Percentiles rank a stretch among this genome's conserved stretches.
These are phyloP conservation scores for Austropuccinia psidii DNA, from an alignment of 1,284 basidiomycete species.

Conservation along the genomic window DNA sequence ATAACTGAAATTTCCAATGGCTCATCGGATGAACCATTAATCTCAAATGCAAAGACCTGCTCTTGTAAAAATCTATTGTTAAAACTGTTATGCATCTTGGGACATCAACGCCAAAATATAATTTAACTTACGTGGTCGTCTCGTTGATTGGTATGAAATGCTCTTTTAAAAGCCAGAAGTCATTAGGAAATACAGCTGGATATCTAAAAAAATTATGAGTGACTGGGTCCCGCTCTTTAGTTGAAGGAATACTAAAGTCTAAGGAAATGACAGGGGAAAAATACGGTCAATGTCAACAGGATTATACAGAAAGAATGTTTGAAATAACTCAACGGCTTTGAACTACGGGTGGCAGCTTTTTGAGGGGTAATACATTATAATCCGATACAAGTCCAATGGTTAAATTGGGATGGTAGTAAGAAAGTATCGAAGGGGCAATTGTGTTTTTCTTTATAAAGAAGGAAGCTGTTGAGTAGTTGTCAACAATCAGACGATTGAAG, in stretches of 20 bases:
- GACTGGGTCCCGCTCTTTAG: slow-evolving; percentile 57
- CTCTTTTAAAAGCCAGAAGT: slow-evolving; percentile 56
- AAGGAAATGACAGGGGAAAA: slow-evolving; percentile 49
- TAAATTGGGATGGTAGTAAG: slow-evolving; percentile 85
- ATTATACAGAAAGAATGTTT: neutral
- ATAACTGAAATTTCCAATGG: slow-evolving; percentile 25
- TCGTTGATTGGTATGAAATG: slow-evolving; percentile 48
- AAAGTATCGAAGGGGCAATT: slow-evolving; percentile 53
- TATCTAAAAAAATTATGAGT: slow-evolving; percentile 59
- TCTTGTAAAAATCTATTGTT: neutral
- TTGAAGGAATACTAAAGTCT: slow-evolving; percentile 51
- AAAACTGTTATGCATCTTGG: neutral
- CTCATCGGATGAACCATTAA: slow-evolving; percentile 4
- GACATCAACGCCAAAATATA: neutral
- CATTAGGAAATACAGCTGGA: slow-evolving; percentile 84
- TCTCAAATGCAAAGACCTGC: slow-evolving; percentile 16
- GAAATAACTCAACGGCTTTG: slow-evolving; percentile 42
- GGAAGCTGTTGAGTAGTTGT: slow-evolving; percentile 41
- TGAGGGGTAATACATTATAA: slow-evolving; percentile 55
- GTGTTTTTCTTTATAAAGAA: slow-evolving; percentile 2
- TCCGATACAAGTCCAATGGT: slow-evolving; percentile 81
- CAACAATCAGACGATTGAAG: neutral
- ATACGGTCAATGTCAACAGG: slow-evolving; percentile 4
- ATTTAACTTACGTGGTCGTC: slow-evolving; percentile 38
- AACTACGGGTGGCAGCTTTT: slow-evolving; percentile 59